phyloP scores from a whole-genome alignment of 306 rosid genomes.

The Cucurbita pepo region DNA sequence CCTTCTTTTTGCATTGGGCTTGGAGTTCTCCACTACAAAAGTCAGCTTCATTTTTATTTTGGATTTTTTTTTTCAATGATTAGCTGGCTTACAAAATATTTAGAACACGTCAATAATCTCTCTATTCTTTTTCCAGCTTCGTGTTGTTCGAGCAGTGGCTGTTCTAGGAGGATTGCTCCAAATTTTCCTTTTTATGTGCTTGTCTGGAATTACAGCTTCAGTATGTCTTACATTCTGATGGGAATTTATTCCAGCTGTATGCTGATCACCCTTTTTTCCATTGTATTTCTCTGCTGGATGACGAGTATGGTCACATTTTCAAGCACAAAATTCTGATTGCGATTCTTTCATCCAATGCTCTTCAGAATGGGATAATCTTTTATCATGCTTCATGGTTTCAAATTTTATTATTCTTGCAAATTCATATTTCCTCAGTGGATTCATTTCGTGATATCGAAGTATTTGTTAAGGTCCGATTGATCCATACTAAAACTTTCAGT shows the following conservation, averaged over 20 bases:
- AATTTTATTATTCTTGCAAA: neutral
- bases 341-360: neutral
- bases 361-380: neutral
- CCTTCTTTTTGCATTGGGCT: conserved; percentile 87
- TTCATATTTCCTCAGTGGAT: neutral
- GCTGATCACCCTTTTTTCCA: neutral
- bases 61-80: conserved; percentile 7
- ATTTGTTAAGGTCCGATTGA: neutral
- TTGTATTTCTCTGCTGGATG: neutral
- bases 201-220: conserved; percentile 75
- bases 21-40: conserved; percentile 82
- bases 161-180: conserved; percentile 92
- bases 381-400: neutral
- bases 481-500: neutral
- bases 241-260: neutral
- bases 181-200: conserved; percentile 79
- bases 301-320: neutral
- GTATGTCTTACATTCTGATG: conserved; percentile 34
- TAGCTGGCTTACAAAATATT: neutral
- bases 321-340: neutral
- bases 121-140: conserved; percentile 30
- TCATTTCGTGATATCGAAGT: neutral
- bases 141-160: conserved; percentile 86
- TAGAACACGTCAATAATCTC: neutral
- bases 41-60: conserved; percentile 17